Evolutionary conservation across 148 eudicot genomes (phyloP).

Genomic region (Pouteria glomerata): DNA sequence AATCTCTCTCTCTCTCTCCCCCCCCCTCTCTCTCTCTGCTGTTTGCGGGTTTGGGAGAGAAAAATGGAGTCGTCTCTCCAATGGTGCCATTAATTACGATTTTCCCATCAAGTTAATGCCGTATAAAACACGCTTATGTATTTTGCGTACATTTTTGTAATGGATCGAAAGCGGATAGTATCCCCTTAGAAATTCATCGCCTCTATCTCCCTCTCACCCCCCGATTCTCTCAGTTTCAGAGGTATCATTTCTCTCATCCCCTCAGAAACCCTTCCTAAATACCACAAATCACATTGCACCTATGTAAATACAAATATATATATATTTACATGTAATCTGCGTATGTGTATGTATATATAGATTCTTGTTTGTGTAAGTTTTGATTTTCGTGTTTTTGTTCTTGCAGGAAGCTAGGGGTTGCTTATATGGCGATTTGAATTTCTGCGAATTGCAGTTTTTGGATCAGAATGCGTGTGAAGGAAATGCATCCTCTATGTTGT

Average conservation of each 20-base stretch:
- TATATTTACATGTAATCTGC: too few relatives aligned
- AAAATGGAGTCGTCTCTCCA: not conserved
- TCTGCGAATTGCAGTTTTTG: not conserved
- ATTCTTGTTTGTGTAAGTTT: not conserved
- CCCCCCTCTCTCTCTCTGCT: not conserved
- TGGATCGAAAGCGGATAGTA: not conserved
- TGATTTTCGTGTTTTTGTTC: not conserved
- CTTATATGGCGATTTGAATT: slow-evolving; percentile 14
- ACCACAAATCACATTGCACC: too few relatives aligned
- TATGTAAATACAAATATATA: too few relatives aligned
- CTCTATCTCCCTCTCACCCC: not conserved
- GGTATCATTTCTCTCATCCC: not conserved
- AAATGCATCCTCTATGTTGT: slow-evolving; percentile 79
- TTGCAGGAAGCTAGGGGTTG: not conserved
- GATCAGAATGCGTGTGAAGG: slow-evolving; percentile 61
- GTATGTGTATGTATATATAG: not conserved
- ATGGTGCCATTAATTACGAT: not conserved
- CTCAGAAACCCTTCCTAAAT: not conserved
- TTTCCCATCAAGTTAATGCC: slow-evolving; percentile 9
- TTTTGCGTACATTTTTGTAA: not conserved
- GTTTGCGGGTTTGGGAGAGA: not conserved
- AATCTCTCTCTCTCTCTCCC: not conserved
- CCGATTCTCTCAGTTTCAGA: slow-evolving; percentile 18
- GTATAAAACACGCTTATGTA: not conserved
- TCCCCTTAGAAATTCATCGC: not conserved